phyloP scores from a whole-genome alignment of 2,329 filamentous ascomycete genomes.

The Cryoendolithus antarcticus region DNA sequence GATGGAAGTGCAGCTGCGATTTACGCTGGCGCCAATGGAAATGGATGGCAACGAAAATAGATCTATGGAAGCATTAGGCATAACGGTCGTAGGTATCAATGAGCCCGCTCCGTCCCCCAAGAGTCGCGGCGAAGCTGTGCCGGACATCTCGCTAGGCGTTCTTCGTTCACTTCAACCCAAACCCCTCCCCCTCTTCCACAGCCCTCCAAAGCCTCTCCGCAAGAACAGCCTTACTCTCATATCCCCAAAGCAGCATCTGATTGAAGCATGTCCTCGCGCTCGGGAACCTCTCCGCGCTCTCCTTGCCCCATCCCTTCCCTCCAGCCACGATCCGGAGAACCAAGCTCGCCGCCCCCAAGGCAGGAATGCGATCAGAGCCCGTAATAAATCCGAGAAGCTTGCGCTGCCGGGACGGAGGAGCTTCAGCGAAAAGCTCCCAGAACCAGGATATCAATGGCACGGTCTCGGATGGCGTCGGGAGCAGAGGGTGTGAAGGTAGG shows the following conservation, averaged over 20 bases:
- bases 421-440: constrained; percentile 66
- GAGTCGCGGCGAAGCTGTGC: too few species aligned
- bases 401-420: constrained; percentile 56
- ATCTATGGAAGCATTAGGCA: too few species aligned
- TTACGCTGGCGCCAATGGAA: too few species aligned
- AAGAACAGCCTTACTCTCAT: constrained; percentile 52
- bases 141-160: too few species aligned
- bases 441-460: constrained; percentile 73
- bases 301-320: constrained; percentile 36
- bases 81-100: too few species aligned
- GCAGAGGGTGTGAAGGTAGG: constrained; percentile 14
- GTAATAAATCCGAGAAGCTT: constrained; percentile 78
- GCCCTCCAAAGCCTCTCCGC: constrained; percentile 69
- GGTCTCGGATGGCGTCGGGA: constrained; percentile 35
- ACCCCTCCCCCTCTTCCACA: constrained; percentile 82
- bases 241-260: constrained; percentile 63
- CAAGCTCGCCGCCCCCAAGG: constrained; percentile 70
- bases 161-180: constrained; percentile 60
- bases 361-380: constrained; percentile 79
- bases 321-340: constrained; percentile 65
- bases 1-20: too few species aligned
- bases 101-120: too few species aligned
- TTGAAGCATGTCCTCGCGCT: constrained; percentile 90
- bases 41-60: too few species aligned
- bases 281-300: constrained; percentile 63